A percentile compares a stretch with the other conserved stretches of the same genome.
Conservation (phyloP, 2,329 filamentous ascomycete species). For the Zymoseptoria tritici region DNA sequence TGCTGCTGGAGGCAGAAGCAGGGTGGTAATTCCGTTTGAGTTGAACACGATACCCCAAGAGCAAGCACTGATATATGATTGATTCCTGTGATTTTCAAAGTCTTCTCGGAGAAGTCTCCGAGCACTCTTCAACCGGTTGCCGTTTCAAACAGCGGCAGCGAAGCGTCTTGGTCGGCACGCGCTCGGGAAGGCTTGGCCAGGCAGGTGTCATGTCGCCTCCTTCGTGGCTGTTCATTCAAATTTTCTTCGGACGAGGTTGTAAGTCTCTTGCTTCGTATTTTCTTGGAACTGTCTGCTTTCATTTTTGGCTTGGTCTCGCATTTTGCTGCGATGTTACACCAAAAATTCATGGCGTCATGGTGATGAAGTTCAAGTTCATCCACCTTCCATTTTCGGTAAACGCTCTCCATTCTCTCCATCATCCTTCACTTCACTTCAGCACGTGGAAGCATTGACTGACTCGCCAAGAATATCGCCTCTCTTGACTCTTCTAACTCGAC, state of each 20-base stretch:
- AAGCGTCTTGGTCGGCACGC: too few species aligned
- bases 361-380: background rate
- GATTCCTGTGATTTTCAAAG: background rate
- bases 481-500: background rate
- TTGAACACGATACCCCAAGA: background rate
- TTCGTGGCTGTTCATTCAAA: too few species aligned
- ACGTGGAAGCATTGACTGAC: background rate
- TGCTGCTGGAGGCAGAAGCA: background rate
- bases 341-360: background rate
- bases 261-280: too few species aligned
- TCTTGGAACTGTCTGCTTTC: too few species aligned
- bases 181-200: too few species aligned
- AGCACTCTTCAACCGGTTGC: too few species aligned
- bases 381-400: background rate
- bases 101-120: background rate
- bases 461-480: background rate
- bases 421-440: background rate
- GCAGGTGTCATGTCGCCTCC: too few species aligned
- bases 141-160: too few species aligned
- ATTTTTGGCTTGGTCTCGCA: too few species aligned
- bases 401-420: background rate
- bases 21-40: background rate
- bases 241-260: too few species aligned
- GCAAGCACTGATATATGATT: background rate
- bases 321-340: too few species aligned